Percentiles rank a stretch among this genome's conserved stretches.
Evolutionary conservation across 169 alveolate species (phyloP).

Genomic region (Plasmodium fragile): DNA sequence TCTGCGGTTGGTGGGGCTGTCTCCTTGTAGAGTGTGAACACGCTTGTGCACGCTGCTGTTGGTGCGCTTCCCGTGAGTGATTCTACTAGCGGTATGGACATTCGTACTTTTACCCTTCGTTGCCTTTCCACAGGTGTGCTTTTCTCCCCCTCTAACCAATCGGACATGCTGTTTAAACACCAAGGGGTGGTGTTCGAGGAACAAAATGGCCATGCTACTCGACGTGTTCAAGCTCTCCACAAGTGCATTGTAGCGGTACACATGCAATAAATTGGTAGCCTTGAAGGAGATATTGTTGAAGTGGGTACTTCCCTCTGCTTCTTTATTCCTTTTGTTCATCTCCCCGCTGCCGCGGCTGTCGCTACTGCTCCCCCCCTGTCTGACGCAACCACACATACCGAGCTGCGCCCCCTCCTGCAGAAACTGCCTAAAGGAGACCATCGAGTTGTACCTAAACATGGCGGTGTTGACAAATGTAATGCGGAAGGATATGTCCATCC

Average conservation of each 20-base stretch:
- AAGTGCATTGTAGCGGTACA: neutral
- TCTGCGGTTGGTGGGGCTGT: too few species aligned
- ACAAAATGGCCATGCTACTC: neutral
- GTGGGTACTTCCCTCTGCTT: neutral
- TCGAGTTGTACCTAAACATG: neutral
- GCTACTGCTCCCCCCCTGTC: too few species aligned
- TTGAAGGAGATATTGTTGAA: too few species aligned
- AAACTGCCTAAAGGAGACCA: neutral
- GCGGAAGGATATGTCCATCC: neutral
- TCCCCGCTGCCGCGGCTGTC: too few species aligned
- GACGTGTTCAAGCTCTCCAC: neutral
- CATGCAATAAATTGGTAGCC: neutral
- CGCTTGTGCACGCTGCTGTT: too few species aligned
- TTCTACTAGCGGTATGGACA: too few species aligned
- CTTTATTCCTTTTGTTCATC: neutral
- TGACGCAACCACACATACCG: neutral
- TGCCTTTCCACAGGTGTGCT: too few species aligned
- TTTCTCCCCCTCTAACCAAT: too few species aligned
- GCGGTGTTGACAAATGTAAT: neutral
- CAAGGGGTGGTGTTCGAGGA: neutral
- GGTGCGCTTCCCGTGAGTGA: too few species aligned
- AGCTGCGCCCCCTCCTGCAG: neutral
- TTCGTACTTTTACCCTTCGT: too few species aligned
- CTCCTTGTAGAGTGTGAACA: too few species aligned
- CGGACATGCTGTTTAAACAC: neutral